A percentile compares a stretch with the other conserved stretches of the same genome.
Conservation (phyloP, 2,329 filamentous ascomycete genomes). For the Colletotrichum lindemuthianum region DNA sequence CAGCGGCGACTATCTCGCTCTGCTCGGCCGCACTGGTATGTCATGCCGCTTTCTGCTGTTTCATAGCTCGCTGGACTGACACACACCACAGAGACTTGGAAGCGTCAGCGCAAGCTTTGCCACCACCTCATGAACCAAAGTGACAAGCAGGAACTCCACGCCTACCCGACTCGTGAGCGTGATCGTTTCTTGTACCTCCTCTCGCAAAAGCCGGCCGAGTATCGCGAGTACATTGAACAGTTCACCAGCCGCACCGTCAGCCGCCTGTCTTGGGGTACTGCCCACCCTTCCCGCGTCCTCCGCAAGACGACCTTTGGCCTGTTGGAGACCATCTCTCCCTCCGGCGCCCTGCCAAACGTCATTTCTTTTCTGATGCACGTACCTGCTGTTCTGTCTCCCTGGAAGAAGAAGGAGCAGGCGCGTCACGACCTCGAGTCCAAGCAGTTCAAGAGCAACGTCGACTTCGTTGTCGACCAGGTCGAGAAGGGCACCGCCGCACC, state of each 20-base stretch:
- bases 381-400: conserved; percentile 52
- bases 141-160: conserved; percentile 49
- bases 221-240: conserved; percentile 58
- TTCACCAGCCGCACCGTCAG: conserved; percentile 58
- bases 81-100: conserved; percentile 53
- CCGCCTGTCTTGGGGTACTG: conserved; percentile 56
- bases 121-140: conserved; percentile 54
- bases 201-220: conserved; percentile 50
- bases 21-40: conserved; percentile 54
- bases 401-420: conserved; percentile 55
- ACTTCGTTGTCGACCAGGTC: conserved; percentile 47
- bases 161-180: conserved; percentile 55
- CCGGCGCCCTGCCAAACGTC: conserved; percentile 55
- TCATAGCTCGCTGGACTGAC: neutral
- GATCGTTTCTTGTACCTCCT: conserved; percentile 58
- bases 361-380: conserved; percentile 51
- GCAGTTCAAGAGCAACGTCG: conserved; percentile 50
- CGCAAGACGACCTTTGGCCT: conserved; percentile 57
- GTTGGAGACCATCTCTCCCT: conserved; percentile 56
- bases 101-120: conserved; percentile 57
- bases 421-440: conserved; percentile 52
- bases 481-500: conserved; percentile 47
- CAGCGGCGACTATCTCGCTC: conserved; percentile 57
- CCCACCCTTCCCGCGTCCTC: conserved; percentile 51
- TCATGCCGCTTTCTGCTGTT: neutral